Percentiles rank a stretch among this genome's conserved stretches.
phyloP scores from a whole-genome alignment of 1,284 basidiomycete species.

The Serendipita sp. region DNA sequence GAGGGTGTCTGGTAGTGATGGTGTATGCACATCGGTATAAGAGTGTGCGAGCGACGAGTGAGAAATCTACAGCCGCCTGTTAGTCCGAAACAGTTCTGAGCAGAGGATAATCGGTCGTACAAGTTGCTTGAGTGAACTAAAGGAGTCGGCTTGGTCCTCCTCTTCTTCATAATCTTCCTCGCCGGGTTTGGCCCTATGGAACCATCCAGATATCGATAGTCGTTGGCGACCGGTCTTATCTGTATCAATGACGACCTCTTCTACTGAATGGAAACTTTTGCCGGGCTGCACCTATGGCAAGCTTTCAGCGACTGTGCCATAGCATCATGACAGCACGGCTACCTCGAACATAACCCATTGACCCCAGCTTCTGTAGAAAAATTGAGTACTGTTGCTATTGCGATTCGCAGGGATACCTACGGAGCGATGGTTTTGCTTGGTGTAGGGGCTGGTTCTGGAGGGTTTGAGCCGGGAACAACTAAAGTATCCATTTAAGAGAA shows the following conservation, averaged over 20 bases:
- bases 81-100: not conserved
- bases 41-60: slow-evolving; percentile 46
- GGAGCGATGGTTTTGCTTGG: slow-evolving; percentile 57
- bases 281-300: slow-evolving; percentile 52
- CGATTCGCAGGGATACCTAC: not conserved
- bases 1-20: slow-evolving; percentile 22
- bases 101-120: slow-evolving; percentile 31
- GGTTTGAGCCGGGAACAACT: slow-evolving; percentile 26
- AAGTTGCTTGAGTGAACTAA: slow-evolving; percentile 65
- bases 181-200: slow-evolving; percentile 81
- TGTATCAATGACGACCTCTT: slow-evolving; percentile 81
- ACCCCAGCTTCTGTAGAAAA: not conserved
- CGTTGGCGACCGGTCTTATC: slow-evolving; percentile 55
- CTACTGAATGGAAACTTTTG: slow-evolving; percentile 90
- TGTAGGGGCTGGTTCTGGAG: slow-evolving; percentile 43
- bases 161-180: slow-evolving; percentile 73
- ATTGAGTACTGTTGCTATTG: slow-evolving; percentile 28
- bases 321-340: slow-evolving; percentile 6
- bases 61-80: slow-evolving; percentile 31
- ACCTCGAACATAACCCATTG: slow-evolving; percentile 55
- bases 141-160: slow-evolving; percentile 17
- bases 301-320: not conserved
- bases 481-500: slow-evolving; percentile 25
- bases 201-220: slow-evolving; percentile 92
- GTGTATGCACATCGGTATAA: slow-evolving; percentile 30